Percentiles rank a stretch among this genome's conserved stretches.
These are phyloP conservation scores for Suhomyces maxii DNA, from an alignment of 1,139 yeast genomes.

Conservation along the genomic window DNA sequence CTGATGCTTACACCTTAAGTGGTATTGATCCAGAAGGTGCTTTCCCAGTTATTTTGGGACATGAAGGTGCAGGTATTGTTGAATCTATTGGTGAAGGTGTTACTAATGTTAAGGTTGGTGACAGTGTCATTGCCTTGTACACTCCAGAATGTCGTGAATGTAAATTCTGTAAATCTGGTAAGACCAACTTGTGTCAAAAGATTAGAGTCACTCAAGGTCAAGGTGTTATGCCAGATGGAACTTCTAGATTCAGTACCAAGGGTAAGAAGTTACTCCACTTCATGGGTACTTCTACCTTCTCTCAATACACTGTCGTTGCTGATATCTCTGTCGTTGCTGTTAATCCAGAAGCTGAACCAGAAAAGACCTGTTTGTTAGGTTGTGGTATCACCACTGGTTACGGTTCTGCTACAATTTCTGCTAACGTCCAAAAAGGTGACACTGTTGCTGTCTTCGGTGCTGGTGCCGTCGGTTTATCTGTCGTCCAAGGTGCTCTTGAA, in stretches of 20 bases:
- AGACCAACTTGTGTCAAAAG: conserved; percentile 90
- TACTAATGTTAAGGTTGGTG: conserved; percentile 81
- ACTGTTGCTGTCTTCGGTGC: conserved; percentile 96
- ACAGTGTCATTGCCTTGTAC: conserved; percentile 86
- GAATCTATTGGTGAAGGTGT: conserved; percentile 94
- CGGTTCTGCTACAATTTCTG: conserved; percentile 96
- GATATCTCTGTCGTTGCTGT: conserved; percentile 97
- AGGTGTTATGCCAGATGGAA: conserved; percentile 96
- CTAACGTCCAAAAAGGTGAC: conserved; percentile 88
- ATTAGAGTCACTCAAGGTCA: conserved; percentile 91
- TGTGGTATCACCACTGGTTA: conserved; percentile 99
- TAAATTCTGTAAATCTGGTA: conserved; percentile 92
- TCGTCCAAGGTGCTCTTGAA: conserved; percentile 87
- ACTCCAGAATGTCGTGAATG: conserved; percentile 96
- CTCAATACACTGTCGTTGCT: conserved; percentile 96
- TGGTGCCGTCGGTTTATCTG: conserved; percentile 95
- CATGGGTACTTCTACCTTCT: conserved; percentile 97
- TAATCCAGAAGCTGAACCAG: conserved; percentile 77
- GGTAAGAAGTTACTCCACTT: conserved; percentile 86
- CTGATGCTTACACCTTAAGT: conserved; percentile 94
- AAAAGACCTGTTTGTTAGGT: conserved; percentile 88
- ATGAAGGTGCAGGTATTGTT: conserved; percentile 96
- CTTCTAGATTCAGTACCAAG: conserved; percentile 78
- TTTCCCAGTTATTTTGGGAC: conserved; percentile 90
- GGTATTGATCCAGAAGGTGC: conserved; percentile 97